These are phyloP conservation scores for Saccharomycopsis hybrid DNA, from an alignment of 1,139 yeast species.

Conservation along the genomic window DNA sequence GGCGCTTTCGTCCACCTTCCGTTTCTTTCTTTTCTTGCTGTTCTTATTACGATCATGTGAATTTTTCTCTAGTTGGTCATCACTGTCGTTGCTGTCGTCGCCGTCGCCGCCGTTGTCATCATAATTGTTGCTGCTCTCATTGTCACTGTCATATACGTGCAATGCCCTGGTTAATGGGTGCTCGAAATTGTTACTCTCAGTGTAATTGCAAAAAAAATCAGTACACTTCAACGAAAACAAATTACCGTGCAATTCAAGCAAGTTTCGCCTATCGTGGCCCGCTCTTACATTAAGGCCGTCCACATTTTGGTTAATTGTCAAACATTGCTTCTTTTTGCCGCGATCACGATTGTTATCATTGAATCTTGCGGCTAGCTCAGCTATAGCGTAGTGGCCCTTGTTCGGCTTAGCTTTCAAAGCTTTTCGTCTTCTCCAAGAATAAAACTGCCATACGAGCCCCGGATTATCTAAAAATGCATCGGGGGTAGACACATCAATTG, in stretches of 20 bases:
- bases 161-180: slow-evolving; percentile 64
- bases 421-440: slow-evolving; percentile 57
- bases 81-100: slow-evolving; percentile 24
- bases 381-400: slow-evolving; percentile 63
- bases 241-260: slow-evolving; percentile 74
- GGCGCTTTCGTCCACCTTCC: slow-evolving; percentile 14
- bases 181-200: slow-evolving; percentile 43
- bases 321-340: slow-evolving; percentile 30
- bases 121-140: no score
- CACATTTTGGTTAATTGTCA: slow-evolving; percentile 76
- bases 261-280: slow-evolving; percentile 43
- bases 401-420: slow-evolving; percentile 70
- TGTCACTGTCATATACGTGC: no score
- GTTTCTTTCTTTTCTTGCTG: slow-evolving; percentile 18
- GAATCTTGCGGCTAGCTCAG: slow-evolving; percentile 41
- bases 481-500: slow-evolving; percentile 83
- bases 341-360: slow-evolving; percentile 19
- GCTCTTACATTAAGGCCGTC: slow-evolving; percentile 71
- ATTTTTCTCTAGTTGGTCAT: no score
- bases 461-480: slow-evolving; percentile 84
- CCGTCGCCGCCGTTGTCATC: no score
- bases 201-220: slow-evolving; percentile 61
- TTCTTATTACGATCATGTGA: slow-evolving; percentile 17
- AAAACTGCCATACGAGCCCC: slow-evolving; percentile 84
- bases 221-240: slow-evolving; percentile 71